Percentiles rank a stretch among this genome's conserved stretches.
Evolutionary conservation across 2,329 filamentous ascomycete species (phyloP).

Genomic region (Cladosporium oxysporum): DNA sequence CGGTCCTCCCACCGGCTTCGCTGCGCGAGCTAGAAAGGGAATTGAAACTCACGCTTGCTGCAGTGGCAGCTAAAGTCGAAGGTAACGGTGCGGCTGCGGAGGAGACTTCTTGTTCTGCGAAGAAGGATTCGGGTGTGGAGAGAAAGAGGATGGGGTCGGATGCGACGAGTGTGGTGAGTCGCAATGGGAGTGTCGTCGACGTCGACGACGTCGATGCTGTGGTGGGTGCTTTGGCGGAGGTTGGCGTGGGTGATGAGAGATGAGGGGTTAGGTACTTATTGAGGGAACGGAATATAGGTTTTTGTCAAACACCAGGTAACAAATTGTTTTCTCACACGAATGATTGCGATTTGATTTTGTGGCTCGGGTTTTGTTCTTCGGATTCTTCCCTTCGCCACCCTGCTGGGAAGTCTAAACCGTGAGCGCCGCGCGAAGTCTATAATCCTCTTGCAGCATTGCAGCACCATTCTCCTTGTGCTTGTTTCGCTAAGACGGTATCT

Average conservation of each 20-base stretch:
- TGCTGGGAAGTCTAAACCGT: no score
- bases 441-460: no score
- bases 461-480: no score
- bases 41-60: slow-evolving; percentile 48
- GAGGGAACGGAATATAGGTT: no score
- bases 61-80: neutral
- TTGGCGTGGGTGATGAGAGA: neutral
- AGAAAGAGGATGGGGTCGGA: neutral
- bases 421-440: no score
- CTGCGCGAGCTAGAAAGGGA: slow-evolving; percentile 60
- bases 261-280: no score
- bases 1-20: slow-evolving; percentile 44
- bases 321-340: no score
- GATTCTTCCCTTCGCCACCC: no score
- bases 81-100: neutral
- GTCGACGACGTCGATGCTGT: slow-evolving; percentile 1
- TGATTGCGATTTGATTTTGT: no score
- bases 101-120: neutral
- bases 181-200: neutral
- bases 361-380: no score
- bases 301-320: no score
- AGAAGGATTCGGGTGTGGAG: neutral
- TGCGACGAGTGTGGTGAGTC: neutral
- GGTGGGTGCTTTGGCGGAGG: slow-evolving; percentile 2
- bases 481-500: no score